Evolutionary conservation across 2,329 filamentous ascomycete genomes (phyloP).

Genomic region (Exophiala alcalophila): DNA sequence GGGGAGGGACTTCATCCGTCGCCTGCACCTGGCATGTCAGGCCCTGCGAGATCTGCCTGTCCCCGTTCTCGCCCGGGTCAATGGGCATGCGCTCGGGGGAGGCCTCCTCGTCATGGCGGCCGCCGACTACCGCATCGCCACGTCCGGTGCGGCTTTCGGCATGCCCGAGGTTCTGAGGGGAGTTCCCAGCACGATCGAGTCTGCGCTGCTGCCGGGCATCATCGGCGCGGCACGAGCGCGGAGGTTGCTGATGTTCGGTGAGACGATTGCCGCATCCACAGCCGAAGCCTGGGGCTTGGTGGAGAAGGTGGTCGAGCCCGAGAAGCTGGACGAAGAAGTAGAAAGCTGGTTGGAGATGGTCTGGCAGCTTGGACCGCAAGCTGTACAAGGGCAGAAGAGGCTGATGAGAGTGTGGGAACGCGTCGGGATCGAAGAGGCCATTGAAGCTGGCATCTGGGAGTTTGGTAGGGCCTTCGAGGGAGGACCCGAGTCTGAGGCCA

Average conservation of each 20-base stretch:
- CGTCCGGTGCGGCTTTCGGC: slow-evolving; percentile 34
- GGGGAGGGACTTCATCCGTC: slow-evolving; percentile 27
- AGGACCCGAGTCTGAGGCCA: slow-evolving; percentile 8
- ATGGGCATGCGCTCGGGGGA: slow-evolving; percentile 40
- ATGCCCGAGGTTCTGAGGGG: slow-evolving; percentile 43
- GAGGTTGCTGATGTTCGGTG: slow-evolving; percentile 38
- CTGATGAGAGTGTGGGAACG: slow-evolving; percentile 26
- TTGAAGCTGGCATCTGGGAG: slow-evolving; percentile 30
- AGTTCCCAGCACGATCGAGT: slow-evolving; percentile 41
- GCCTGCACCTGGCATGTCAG: slow-evolving; percentile 27
- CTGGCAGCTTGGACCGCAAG: slow-evolving; percentile 34
- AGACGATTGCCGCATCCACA: slow-evolving; percentile 35
- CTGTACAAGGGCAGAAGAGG: slow-evolving; percentile 37
- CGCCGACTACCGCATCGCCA: slow-evolving; percentile 40
- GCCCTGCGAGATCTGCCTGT: slow-evolving; percentile 38
- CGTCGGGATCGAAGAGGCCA: slow-evolving; percentile 23
- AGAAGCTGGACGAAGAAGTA: slow-evolving; percentile 34
- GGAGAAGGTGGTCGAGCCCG: slow-evolving; percentile 35
- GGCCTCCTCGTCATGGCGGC: slow-evolving; percentile 38
- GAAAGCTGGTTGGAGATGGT: slow-evolving; percentile 35
- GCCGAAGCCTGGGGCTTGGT: slow-evolving; percentile 39
- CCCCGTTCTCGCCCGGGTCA: slow-evolving; percentile 39
- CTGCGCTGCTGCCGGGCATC: slow-evolving; percentile 37
- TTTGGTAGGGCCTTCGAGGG: slow-evolving; percentile 27
- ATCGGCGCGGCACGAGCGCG: slow-evolving; percentile 41